These are phyloP conservation scores for Delitschia confertaspora DNA, from an alignment of 495 filamentous ascomycete genomes.

Conservation along the genomic window DNA sequence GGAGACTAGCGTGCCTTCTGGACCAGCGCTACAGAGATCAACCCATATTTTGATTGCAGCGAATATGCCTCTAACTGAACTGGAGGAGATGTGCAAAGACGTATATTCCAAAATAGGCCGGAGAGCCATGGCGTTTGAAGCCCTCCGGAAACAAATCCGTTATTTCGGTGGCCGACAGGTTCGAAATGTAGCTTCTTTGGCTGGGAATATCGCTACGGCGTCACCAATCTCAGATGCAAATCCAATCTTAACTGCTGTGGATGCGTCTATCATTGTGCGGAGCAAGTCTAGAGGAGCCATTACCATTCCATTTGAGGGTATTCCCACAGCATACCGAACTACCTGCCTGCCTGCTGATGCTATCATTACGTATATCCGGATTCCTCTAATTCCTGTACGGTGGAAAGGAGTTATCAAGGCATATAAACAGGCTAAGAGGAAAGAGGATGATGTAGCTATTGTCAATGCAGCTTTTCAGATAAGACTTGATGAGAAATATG, in stretches of 20 bases:
- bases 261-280: constrained; percentile 29
- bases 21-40: constrained; percentile 13
- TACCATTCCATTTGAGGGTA: constrained; percentile 29
- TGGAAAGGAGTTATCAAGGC: constrained; percentile 18
- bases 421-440: constrained; percentile 28
- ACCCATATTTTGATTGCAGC: constrained; percentile 32
- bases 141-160: constrained; percentile 35
- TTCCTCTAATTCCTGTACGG: constrained; percentile 14
- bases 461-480: constrained; percentile 22
- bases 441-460: constrained; percentile 29
- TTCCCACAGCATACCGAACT: constrained; percentile 37
- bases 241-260: constrained; percentile 34
- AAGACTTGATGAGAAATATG: constrained; percentile 7
- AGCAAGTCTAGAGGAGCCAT: constrained; percentile 27
- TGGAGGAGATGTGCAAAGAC: constrained; percentile 34
- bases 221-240: constrained; percentile 39
- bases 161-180: constrained; percentile 39
- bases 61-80: constrained; percentile 33
- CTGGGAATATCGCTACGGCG: constrained; percentile 38
- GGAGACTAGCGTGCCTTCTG: constrained; percentile 24
- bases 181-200: constrained; percentile 37
- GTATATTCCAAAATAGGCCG: constrained; percentile 34
- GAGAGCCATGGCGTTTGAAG: constrained; percentile 33
- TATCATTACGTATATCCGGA: constrained; percentile 27
- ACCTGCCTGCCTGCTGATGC: constrained; percentile 34